Evolutionary conservation across 257 asterid genomes (phyloP).

Genomic region (Solanum tarapatanum): DNA sequence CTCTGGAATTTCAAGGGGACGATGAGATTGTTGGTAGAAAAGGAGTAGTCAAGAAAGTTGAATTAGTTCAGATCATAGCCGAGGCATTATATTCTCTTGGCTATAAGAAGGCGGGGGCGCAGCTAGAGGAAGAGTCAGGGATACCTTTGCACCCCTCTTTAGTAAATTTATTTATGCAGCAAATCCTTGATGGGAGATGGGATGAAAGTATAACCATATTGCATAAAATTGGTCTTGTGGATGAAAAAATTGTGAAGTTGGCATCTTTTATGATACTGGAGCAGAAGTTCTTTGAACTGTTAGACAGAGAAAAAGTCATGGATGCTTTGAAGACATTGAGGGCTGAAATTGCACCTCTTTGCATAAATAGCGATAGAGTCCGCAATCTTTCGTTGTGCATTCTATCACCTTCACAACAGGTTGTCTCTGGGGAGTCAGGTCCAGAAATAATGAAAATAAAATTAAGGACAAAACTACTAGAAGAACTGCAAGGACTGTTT

Average conservation of each 20-base stretch:
- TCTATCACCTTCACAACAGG: constrained; percentile 32
- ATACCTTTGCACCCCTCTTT: constrained; percentile 46
- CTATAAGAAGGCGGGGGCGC: constrained; percentile 48
- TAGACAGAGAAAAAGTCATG: constrained; percentile 44
- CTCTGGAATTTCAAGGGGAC: constrained; percentile 46
- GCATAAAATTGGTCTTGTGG: constrained; percentile 39
- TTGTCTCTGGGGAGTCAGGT: constrained; percentile 19
- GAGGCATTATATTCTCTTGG: constrained; percentile 81
- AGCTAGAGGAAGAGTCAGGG: constrained; percentile 72
- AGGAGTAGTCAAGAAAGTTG: constrained; percentile 56
- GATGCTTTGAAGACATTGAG: constrained; percentile 75
- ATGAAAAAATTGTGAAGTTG: constrained; percentile 36
- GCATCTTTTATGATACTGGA: constrained; percentile 70
- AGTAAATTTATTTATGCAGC: constrained; percentile 53
- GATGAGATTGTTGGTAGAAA: constrained; percentile 63
- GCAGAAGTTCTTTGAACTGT: constrained; percentile 64
- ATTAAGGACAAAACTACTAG: constrained; percentile 48
- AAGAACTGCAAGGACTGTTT: constrained; percentile 54
- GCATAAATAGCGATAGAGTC: constrained; percentile 37
- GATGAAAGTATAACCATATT: constrained; percentile 55
- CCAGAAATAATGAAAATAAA: constrained; percentile 19
- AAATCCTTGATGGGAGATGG: constrained; percentile 73
- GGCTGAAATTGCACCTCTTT: constrained; percentile 57
- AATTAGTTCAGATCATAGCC: constrained; percentile 64
- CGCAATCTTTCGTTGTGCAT: constrained; percentile 54